phyloP scores from a whole-genome alignment of 106 monocot genomes.

The Dioscorea dumetorum region DNA sequence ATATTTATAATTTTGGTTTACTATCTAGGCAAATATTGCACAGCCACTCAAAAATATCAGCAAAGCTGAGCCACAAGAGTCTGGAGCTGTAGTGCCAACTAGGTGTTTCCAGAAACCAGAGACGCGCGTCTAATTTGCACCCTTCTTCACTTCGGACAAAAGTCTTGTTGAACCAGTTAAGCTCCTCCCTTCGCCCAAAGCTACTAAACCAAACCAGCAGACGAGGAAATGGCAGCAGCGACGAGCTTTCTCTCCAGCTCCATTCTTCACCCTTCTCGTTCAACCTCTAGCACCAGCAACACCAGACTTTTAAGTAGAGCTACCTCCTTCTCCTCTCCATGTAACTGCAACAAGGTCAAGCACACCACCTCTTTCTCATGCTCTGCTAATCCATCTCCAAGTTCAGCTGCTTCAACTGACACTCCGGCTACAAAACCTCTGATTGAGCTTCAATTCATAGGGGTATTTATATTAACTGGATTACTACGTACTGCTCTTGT shows the following conservation, averaged over 20 bases:
- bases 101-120: too few species aligned
- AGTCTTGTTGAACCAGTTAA: too few species aligned
- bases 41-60: too few species aligned
- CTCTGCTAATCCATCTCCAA: not conserved
- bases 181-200: not conserved
- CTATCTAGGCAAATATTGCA: too few species aligned
- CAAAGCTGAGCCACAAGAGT: too few species aligned
- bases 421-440: not conserved
- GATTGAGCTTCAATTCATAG: conserved; percentile 5
- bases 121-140: too few species aligned
- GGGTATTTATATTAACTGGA: not conserved
- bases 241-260: not conserved
- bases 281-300: not conserved
- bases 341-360: not conserved
- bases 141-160: too few species aligned
- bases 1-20: too few species aligned
- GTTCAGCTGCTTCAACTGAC: not conserved
- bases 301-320: not conserved
- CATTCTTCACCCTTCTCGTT: not conserved
- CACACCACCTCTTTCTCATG: not conserved
- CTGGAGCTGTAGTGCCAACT: too few species aligned
- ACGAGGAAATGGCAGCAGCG: not conserved
- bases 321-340: not conserved
- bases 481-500: too few species aligned
- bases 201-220: not conserved